These are phyloP conservation scores for Trametes maxima DNA, from an alignment of 768 basidiomycete genomes.

Conservation along the genomic window DNA sequence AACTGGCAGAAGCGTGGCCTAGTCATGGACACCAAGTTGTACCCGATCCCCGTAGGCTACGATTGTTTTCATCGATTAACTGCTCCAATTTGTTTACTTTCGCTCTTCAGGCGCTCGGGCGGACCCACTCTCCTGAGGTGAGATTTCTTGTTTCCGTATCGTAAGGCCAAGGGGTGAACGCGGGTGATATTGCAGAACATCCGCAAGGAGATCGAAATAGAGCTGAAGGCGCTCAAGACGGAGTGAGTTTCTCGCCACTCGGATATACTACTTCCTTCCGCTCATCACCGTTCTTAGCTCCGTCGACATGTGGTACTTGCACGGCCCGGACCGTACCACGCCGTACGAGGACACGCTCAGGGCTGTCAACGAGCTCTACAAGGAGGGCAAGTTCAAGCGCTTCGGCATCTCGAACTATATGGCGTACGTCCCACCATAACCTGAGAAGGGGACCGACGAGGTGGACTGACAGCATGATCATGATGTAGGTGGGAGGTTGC, in stretches of 20 bases:
- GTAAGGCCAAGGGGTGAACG: background rate
- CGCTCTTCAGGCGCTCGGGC: background rate
- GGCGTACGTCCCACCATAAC: constrained; percentile 33
- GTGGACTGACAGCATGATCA: background rate
- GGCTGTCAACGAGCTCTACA: constrained; percentile 49
- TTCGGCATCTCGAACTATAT: constrained; percentile 49
- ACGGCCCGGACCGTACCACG: constrained; percentile 46
- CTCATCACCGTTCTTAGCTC: constrained; percentile 11
- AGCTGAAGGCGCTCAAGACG: constrained; percentile 48
- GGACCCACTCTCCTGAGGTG: background rate
- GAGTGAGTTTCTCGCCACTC: constrained; percentile 37
- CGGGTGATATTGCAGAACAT: constrained; percentile 30
- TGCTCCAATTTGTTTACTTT: background rate
- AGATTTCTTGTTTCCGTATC: background rate
- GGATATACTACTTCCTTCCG: too few species aligned
- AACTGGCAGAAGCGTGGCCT: constrained; percentile 53
- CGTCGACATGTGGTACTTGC: constrained; percentile 52
- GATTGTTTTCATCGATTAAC: background rate
- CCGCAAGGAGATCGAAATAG: constrained; percentile 36
- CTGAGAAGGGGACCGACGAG: background rate
- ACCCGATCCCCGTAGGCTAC: constrained; percentile 39
- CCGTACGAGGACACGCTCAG: constrained; percentile 50
- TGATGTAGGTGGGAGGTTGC: constrained; percentile 44
- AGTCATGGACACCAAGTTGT: constrained; percentile 62
- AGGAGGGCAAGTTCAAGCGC: constrained; percentile 54